Conservation (phyloP, 164 flowering plant genomes). For the Macadamia tetraphylla region DNA sequence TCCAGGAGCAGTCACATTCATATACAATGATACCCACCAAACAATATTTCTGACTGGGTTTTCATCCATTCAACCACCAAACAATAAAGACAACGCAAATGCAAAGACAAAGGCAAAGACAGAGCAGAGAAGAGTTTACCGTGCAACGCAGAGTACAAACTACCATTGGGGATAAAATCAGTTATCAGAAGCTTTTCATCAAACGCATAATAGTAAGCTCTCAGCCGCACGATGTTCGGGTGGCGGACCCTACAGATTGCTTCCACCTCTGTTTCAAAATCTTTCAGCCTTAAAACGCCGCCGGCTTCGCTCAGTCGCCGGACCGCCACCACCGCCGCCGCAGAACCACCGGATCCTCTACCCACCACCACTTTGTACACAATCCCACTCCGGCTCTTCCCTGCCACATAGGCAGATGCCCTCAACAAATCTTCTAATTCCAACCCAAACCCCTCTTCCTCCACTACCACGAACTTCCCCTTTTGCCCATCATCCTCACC, state of each 20-base stretch:
- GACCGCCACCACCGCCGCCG: conserved; percentile 59
- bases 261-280: conserved; percentile 84
- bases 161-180: conserved; percentile 79
- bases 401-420: conserved; percentile 93
- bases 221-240: conserved; percentile 69
- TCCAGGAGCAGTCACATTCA: too few relatives aligned
- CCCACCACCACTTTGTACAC: conserved; percentile 85
- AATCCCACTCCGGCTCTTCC: conserved; percentile 89
- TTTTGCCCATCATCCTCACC: conserved; percentile 55
- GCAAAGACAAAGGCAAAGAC: too few relatives aligned
- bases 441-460: conserved; percentile 72
- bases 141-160: conserved; percentile 68
- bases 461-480: conserved; percentile 71
- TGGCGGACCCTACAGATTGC: conserved; percentile 65
- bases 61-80: too few relatives aligned
- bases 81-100: too few relatives aligned
- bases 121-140: conserved; percentile 37
- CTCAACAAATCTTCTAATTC: conserved; percentile 93
- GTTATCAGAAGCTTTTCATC: conserved; percentile 88
- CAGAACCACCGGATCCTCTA: conserved; percentile 35
- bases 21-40: too few relatives aligned
- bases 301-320: conserved; percentile 78
- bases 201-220: conserved; percentile 80
- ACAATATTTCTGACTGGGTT: too few relatives aligned
- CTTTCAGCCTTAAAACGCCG: conserved; percentile 56